Percentiles rank a stretch among this genome's conserved stretches.
Evolutionary conservation across 257 asterid species (phyloP).

Genomic region (Lantana camara): DNA sequence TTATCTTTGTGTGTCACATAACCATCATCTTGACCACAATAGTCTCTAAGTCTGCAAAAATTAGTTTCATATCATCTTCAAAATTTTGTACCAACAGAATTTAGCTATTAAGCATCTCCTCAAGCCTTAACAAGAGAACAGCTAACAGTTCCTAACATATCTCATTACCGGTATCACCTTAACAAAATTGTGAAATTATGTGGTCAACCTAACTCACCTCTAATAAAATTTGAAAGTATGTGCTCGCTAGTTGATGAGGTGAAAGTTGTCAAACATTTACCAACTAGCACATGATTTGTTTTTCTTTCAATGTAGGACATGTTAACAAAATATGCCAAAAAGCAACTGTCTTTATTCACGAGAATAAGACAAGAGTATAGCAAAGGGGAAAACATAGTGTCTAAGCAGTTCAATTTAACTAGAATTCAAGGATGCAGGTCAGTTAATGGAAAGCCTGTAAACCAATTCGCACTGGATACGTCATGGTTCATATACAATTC

Average conservation of each 20-base stretch:
- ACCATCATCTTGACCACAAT: background rate
- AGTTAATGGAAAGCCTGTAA: too few relatives aligned
- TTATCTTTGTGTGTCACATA: background rate
- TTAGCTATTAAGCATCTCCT: background rate
- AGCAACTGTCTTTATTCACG: background rate
- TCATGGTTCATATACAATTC: too few relatives aligned
- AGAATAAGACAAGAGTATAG: constrained; percentile 2
- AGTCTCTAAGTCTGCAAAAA: background rate
- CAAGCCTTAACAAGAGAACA: constrained; percentile 8
- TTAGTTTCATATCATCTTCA: background rate
- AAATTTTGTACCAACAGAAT: constrained; percentile 1
- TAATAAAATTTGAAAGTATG: too few relatives aligned
- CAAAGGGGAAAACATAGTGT: constrained; percentile 2
- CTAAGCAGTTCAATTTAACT: constrained; percentile 6
- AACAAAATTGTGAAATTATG: too few relatives aligned
- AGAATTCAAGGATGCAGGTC: constrained; percentile 1
- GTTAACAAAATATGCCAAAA: background rate
- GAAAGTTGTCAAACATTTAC: too few relatives aligned
- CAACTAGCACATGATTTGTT: too few relatives aligned
- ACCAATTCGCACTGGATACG: constrained; percentile 1
- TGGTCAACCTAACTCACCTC: too few relatives aligned
- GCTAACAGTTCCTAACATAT: background rate
- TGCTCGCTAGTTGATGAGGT: too few relatives aligned
- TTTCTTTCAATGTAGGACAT: too few relatives aligned
- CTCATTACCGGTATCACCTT: background rate